phyloP scores from a whole-genome alignment of 2,329 filamentous ascomycete genomes.

The Aulographum hederae region DNA sequence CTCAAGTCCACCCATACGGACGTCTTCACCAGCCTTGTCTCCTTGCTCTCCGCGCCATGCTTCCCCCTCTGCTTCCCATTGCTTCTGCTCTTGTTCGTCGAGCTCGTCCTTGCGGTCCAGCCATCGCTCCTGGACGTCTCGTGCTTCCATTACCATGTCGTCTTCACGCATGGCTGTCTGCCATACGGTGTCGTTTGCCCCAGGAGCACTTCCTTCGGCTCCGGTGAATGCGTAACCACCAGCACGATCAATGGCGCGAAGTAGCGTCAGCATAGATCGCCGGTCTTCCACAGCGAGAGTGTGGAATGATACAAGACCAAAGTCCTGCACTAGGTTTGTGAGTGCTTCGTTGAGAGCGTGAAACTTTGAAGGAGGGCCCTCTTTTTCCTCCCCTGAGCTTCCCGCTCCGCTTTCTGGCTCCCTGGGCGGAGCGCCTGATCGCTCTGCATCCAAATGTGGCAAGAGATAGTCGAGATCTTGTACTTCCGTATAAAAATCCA shows the following conservation, averaged over 20 bases:
- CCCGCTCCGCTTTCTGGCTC: neutral
- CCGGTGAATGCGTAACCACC: slow-evolving; percentile 78
- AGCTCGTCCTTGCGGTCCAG: slow-evolving; percentile 76
- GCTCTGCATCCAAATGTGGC: slow-evolving; percentile 63
- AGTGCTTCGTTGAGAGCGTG: slow-evolving; percentile 72
- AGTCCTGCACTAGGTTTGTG: slow-evolving; percentile 71
- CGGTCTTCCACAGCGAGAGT: slow-evolving; percentile 94
- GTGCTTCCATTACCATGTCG: slow-evolving; percentile 53
- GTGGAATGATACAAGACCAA: slow-evolving; percentile 79
- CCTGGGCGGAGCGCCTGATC: slow-evolving; percentile 16
- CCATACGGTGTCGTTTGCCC: slow-evolving; percentile 80
- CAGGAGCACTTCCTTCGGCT: slow-evolving; percentile 44
- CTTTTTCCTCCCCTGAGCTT: slow-evolving; percentile 1
- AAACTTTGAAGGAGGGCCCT: slow-evolving; percentile 41
- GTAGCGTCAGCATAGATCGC: slow-evolving; percentile 82
- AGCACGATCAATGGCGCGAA: slow-evolving; percentile 79
- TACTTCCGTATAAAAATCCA: slow-evolving; percentile 95
- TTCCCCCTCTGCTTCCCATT: slow-evolving; percentile 58
- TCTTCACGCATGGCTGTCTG: slow-evolving; percentile 74
- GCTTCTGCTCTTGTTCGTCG: slow-evolving; percentile 59
- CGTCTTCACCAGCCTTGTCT: neutral
- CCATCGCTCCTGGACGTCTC: slow-evolving; percentile 93
- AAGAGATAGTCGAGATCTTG: slow-evolving; percentile 78
- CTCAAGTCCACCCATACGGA: neutral
- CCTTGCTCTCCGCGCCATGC: slow-evolving; percentile 10